Base-by-base conservation (phyloP, 2,329 filamentous ascomycete genomes). In the Hypoxylon sp. region DNA sequence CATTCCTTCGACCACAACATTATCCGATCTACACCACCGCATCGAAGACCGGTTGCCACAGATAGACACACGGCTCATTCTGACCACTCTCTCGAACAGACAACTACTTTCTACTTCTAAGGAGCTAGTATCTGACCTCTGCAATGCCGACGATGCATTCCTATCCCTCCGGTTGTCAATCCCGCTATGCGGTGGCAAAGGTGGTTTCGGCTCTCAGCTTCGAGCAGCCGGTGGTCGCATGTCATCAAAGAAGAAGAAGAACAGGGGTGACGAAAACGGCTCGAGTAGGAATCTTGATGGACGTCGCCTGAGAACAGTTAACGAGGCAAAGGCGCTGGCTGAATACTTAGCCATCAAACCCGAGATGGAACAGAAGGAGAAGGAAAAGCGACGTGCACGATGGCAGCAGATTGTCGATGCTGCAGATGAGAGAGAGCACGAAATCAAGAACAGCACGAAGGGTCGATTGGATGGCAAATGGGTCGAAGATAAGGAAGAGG, bases 201-300 rank as follows among this genome's bases (percentile, higher is more conserved):
- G 96, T 79, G 96, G 96, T 75, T 99, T 99, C 77, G 96, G 96
- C 57, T 98, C 95, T 1, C 96, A 99, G 79, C 89, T 99, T 37
- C 93, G 96, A 76, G 96, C 96, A 0, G 96, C 96, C 2, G 96
- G 96, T 76, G 96, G 96, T 41, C 95, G 96, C 81, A 99, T 99
- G 96, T 97, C 94, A 2, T 95, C 92, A n/a, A 87, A 88, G 74
- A 96, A 96, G 83, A 96, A 95, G 84, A 90, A 90, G 75, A 90
- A 90, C 60, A 88, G 92, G 73, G 90, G 88, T 56, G 93, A 97
- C 37, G 90, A 93, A 67, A 95, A 96, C 74, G 94, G 90, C 23
- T 97, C 94, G 2, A 97, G 93, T 76, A 89, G 96, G 69, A 99
- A 98, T 71, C 85, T 99, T 1, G 96, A 98, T 74, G 96, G 96